A percentile compares a stretch with the other conserved stretches of the same genome.
Evolutionary conservation across 2,329 filamentous ascomycete species (phyloP).

Genomic region (Corynespora cassiicola): DNA sequence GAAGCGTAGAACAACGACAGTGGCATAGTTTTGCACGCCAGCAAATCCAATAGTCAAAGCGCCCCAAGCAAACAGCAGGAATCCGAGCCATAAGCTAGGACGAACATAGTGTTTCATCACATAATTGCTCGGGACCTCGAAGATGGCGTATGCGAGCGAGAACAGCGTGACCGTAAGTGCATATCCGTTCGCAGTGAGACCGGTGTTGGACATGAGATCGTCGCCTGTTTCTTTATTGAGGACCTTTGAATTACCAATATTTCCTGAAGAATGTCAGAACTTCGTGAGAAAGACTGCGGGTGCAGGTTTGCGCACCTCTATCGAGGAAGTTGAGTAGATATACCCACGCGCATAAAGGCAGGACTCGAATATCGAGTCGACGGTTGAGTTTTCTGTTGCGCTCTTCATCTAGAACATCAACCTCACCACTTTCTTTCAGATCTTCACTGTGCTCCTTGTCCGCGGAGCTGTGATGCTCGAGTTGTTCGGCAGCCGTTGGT

Average conservation of each 20-base stretch:
- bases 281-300: too few relatives aligned
- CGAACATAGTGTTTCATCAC: conserved; percentile 61
- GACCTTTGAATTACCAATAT: conserved; percentile 48
- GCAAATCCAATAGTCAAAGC: conserved; percentile 53
- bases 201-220: conserved; percentile 43
- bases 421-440: too few relatives aligned
- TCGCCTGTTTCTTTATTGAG: conserved; percentile 46
- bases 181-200: conserved; percentile 39
- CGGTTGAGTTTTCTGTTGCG: conserved; percentile 10
- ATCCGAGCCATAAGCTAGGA: conserved; percentile 36
- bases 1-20: conserved; percentile 47
- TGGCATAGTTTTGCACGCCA: conserved; percentile 47
- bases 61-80: conserved; percentile 55
- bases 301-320: conserved; percentile 21
- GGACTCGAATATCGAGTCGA: conserved; percentile 12
- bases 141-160: conserved; percentile 33
- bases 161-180: conserved; percentile 39
- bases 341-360: conserved; percentile 21
- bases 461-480: too few relatives aligned
- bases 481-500: too few relatives aligned
- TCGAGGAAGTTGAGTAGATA: conserved; percentile 43
- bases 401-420: conserved; percentile 7
- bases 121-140: conserved; percentile 62
- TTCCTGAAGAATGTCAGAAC: conserved; percentile 13
- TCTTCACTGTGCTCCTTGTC: too few relatives aligned